Base-by-base conservation (phyloP, 495 filamentous ascomycete genomes). In the Haplographium delicatum region DNA sequence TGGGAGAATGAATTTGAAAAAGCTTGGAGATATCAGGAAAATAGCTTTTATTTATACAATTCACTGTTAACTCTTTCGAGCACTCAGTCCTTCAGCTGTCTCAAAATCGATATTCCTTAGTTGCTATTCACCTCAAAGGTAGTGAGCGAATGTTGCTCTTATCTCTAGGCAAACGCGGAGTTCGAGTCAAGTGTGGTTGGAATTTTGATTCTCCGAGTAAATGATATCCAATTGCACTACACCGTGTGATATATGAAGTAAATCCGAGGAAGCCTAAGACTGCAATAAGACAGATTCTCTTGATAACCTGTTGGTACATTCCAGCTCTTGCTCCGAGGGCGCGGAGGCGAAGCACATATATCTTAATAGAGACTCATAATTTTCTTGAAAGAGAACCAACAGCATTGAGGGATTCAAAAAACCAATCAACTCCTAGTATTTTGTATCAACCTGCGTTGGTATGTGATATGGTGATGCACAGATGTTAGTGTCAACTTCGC, bases 371-470 rank as follows among this genome's bases (percentile, higher is more conserved):
- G 4, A 10, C 39, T 34, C 27, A 40, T 51, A 40, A 51, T 27
- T 3, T 35, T 44, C 28, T 51, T 28, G 15, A 51, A 34, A 23
- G 10, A 51, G 26, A 44, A 43, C 48, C 48, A 51, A 51, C 48
- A 15, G 39, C 38, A 44, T 51, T 16, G 26, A 16, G 9, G 39
- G 39, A 26, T 44, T 38, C 22, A 8, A 37, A 19, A 23, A 18
- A 37, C 22, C 44, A 24, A 47, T 23, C 34, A 33, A 6, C 20
- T n/a, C 16, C 6, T 0, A 20, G 28, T 30, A 15, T 24, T 47
- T 33, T 27, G 24, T 33, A 34, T 27, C 28, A 22, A 23, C 23
- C n/a, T 6, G 28, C 16, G 10, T 24, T 19, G 23, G 5, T 30
- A 22, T 44, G 19, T 13, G 23, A 11, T 48, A 34, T 38, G 20